Conservation (phyloP, 2,329 filamentous ascomycete species). For the Blastomyces parvus region DNA sequence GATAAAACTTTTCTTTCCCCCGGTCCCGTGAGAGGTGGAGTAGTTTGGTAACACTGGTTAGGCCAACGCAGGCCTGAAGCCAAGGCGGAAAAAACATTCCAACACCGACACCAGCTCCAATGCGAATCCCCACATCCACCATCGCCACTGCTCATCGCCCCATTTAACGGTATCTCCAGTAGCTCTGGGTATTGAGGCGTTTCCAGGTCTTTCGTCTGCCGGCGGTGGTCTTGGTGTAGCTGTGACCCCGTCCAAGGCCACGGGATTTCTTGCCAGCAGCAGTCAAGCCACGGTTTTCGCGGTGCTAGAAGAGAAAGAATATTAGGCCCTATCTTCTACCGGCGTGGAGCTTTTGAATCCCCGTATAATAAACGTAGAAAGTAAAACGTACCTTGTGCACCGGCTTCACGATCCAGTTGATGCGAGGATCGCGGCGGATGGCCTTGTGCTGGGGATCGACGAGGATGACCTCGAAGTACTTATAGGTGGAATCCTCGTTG, state of each 20-base stretch:
- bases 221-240: slow-evolving; percentile 96
- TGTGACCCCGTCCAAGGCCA: slow-evolving; percentile 98
- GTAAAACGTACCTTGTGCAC: slow-evolving; percentile 68
- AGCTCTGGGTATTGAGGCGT: slow-evolving; percentile 97
- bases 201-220: slow-evolving; percentile 99
- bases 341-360: background rate
- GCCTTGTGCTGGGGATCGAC: slow-evolving; percentile 99
- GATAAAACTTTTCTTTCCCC: background rate
- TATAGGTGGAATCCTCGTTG: slow-evolving; percentile 99
- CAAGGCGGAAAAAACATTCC: background rate
- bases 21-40: background rate
- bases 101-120: background rate
- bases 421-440: slow-evolving; percentile 96
- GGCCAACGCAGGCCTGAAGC: background rate
- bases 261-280: slow-evolving; percentile 99
- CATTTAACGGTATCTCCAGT: slow-evolving; percentile 86
- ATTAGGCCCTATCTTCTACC: slow-evolving; percentile 18
- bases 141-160: slow-evolving; percentile 6
- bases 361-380: too few species aligned
- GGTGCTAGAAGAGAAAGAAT: slow-evolving; percentile 53
- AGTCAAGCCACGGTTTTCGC: slow-evolving; percentile 93
- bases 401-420: slow-evolving; percentile 99
- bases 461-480: slow-evolving; percentile 99
- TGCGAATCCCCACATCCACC: background rate
- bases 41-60: background rate